These are phyloP conservation scores for Chenopodium album DNA, from an alignment of 148 eudicot species.

Conservation along the genomic window DNA sequence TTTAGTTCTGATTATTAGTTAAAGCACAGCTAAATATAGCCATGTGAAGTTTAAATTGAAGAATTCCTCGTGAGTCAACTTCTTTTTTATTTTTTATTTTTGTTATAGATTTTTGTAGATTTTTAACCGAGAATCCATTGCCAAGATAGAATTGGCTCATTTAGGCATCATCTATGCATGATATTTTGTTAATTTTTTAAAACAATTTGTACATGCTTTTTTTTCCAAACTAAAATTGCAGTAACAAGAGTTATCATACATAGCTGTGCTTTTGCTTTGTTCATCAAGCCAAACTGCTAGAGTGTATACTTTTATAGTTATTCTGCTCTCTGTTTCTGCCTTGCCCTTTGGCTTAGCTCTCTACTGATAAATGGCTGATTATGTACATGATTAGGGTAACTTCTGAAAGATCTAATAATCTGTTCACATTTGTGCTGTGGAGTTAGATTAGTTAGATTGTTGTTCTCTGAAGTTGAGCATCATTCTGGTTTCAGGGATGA, in stretches of 20 bases:
- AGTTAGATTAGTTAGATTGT: background rate
- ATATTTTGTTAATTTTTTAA: background rate
- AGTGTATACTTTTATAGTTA: background rate
- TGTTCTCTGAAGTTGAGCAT: slow-evolving; percentile 8
- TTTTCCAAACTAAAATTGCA: too few species aligned
- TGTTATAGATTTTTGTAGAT: background rate
- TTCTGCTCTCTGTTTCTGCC: background rate
- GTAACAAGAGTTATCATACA: too few species aligned
- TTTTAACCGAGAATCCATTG: background rate
- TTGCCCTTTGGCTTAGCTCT: background rate
- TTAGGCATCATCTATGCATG: slow-evolving; percentile 4
- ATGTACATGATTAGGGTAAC: slow-evolving; percentile 2
- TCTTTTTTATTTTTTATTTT: background rate
- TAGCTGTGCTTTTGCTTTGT: background rate
- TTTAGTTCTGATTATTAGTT: background rate
- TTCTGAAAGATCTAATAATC: background rate
- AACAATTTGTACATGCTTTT: too few species aligned
- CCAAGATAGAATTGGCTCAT: background rate
- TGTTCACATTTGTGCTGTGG: background rate
- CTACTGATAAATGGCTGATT: background rate
- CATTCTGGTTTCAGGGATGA: slow-evolving; percentile 66
- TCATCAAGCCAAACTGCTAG: background rate
- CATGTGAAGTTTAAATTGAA: background rate
- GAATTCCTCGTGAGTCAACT: background rate
- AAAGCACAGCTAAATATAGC: background rate